A percentile compares a stretch with the other conserved stretches of the same genome.
These are phyloP conservation scores for Venturia aucupariae DNA, from an alignment of 2,329 filamentous ascomycete genomes.

Conservation along the genomic window DNA sequence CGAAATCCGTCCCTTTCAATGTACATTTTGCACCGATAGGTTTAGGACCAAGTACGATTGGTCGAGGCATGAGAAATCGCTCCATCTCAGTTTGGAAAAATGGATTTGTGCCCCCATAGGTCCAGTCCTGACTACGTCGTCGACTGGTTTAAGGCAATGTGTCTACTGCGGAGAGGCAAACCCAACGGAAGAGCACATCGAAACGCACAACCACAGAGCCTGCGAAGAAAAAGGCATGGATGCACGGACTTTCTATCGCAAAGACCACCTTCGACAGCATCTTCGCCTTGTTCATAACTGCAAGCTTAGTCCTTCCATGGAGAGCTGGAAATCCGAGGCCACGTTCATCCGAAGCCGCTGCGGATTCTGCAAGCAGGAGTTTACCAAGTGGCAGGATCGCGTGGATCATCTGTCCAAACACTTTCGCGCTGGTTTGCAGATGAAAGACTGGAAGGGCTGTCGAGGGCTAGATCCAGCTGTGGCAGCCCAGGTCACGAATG, in stretches of 20 bases:
- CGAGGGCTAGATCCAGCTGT: conserved; percentile 42
- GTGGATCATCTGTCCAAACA: conserved; percentile 46
- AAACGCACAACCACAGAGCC: conserved; percentile 49
- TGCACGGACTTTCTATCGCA: conserved; percentile 55
- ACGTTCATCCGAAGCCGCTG: conserved; percentile 46
- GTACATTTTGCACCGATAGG: conserved; percentile 49
- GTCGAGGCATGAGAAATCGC: conserved; percentile 56
- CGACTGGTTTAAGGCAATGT: conserved; percentile 48
- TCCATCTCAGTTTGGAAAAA: conserved; percentile 58
- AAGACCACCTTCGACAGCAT: conserved; percentile 55
- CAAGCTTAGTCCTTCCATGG: conserved; percentile 52
- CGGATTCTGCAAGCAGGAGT: conserved; percentile 40
- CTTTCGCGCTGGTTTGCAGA: conserved; percentile 43
- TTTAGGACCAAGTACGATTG: conserved; percentile 51
- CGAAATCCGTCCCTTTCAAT: conserved; percentile 42
- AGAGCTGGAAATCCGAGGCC: conserved; percentile 54
- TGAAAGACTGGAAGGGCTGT: conserved; percentile 48
- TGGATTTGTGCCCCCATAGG: conserved; percentile 51
- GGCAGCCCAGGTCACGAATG: conserved; percentile 39
- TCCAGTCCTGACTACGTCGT: conserved; percentile 45
- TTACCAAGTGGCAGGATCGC: conserved; percentile 43
- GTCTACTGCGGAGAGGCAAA: conserved; percentile 49
- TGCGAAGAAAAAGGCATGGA: conserved; percentile 59
- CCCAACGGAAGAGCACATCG: conserved; percentile 47
- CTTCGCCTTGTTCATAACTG: conserved; percentile 50